phyloP scores from a whole-genome alignment of 441 rosid species.

The Syzygium syzygioides region DNA sequence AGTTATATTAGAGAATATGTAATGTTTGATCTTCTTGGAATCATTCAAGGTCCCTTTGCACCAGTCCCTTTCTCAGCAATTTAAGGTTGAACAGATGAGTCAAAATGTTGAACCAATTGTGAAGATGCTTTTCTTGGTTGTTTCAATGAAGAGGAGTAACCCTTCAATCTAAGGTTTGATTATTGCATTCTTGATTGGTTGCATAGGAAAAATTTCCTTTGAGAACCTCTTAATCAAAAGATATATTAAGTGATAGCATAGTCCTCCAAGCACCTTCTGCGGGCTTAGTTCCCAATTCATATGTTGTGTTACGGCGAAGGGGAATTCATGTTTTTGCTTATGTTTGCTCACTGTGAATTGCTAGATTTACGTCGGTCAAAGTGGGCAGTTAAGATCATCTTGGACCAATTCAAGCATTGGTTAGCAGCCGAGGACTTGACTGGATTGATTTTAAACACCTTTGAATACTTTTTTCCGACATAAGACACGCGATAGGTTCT shows the following conservation, averaged over 20 bases:
- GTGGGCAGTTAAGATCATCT: background rate
- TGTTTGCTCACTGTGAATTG: background rate
- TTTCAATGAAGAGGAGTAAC: no score
- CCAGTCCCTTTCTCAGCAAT: background rate
- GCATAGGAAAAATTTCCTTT: background rate
- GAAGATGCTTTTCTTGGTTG: no score
- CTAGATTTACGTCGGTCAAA: background rate
- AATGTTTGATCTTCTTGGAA: background rate
- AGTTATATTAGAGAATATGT: constrained; percentile 16
- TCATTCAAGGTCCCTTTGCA: background rate
- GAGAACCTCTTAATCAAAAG: background rate
- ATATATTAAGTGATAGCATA: background rate
- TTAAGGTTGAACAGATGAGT: background rate
- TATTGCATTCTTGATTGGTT: background rate
- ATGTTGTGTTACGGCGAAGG: background rate
- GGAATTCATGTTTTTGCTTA: background rate
- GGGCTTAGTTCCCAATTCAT: background rate
- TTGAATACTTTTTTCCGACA: background rate
- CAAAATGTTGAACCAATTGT: background rate
- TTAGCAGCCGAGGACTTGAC: no score
- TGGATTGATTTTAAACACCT: background rate
- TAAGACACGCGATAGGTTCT: background rate
- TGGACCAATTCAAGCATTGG: background rate
- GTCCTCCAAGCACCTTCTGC: background rate
- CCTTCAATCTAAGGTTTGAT: background rate